phyloP scores from a whole-genome alignment of 1,284 basidiomycete genomes.

The Ustilago lituana region DNA sequence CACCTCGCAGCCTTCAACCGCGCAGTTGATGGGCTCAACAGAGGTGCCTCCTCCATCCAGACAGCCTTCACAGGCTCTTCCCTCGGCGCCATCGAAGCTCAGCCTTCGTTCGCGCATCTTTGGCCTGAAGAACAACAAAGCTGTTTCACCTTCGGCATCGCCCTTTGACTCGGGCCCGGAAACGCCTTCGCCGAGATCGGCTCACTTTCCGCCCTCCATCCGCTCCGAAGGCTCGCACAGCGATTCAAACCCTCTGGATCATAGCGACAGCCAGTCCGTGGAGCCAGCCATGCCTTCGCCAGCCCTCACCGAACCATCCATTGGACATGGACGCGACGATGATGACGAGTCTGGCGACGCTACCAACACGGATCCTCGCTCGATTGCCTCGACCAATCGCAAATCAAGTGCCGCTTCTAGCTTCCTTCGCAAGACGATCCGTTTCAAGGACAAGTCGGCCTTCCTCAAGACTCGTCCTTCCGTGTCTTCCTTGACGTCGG shows the following conservation, averaged over 20 bases:
- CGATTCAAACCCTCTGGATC: slow-evolving; percentile 4
- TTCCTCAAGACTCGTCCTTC: slow-evolving; percentile 34
- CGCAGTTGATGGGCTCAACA: neutral
- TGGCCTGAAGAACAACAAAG: slow-evolving; percentile 27
- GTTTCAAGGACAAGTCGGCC: slow-evolving; percentile 39
- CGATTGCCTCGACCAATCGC: neutral
- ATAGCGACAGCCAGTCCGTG: neutral
- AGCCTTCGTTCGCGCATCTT: slow-evolving; percentile 44
- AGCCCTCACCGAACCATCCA: neutral
- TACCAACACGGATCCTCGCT: neutral
- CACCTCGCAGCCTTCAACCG: neutral
- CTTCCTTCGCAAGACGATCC: slow-evolving; percentile 43
- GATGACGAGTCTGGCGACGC: slow-evolving; percentile 13
- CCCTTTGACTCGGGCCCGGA: slow-evolving; percentile 23
- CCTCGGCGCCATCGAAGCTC: slow-evolving; percentile 17
- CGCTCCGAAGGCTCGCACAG: slow-evolving; percentile 35
- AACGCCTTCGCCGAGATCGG: slow-evolving; percentile 26
- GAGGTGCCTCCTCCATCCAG: neutral
- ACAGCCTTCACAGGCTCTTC: neutral
- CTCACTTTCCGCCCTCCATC: slow-evolving; percentile 22
- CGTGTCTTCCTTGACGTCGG: slow-evolving; percentile 14
- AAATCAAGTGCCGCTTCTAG: slow-evolving; percentile 32
- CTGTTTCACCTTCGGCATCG: slow-evolving; percentile 13
- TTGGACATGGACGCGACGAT: slow-evolving; percentile 11
- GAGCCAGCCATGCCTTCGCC: slow-evolving; percentile 11